phyloP scores from a whole-genome alignment of 495 filamentous ascomycete genomes.

The Sordaria brevicollis region DNA sequence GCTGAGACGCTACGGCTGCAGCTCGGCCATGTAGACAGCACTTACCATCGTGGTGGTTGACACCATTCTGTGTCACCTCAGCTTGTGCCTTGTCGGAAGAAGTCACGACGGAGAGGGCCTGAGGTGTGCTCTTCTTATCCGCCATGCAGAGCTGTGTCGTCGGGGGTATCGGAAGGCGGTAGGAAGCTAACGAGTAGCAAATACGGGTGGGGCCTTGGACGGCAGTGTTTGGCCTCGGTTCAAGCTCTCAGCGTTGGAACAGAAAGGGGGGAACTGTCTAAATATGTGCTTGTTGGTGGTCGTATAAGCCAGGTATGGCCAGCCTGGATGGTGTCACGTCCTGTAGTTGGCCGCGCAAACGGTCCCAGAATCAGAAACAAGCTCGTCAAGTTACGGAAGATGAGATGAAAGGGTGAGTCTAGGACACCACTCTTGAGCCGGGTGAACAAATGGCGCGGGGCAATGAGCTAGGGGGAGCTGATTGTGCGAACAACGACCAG shows the following conservation, averaged over 20 bases:
- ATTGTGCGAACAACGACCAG: constrained; percentile 16
- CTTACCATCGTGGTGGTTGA: background rate
- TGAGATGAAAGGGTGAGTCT: constrained; percentile 7
- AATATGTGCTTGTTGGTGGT: constrained; percentile 9
- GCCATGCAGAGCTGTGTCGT: constrained; percentile 25
- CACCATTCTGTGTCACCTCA: constrained; percentile 19
- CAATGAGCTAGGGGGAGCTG: constrained; percentile 5
- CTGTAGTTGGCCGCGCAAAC: constrained; percentile 12
- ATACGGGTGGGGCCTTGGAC: constrained; percentile 17
- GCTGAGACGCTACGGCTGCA: background rate
- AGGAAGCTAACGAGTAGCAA: constrained; percentile 9
- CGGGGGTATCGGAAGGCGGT: constrained; percentile 17
- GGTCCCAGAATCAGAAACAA: constrained; percentile 3
- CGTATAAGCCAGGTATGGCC: background rate
- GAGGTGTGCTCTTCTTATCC: constrained; percentile 31
- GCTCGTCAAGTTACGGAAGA: background rate
- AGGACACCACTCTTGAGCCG: constrained; percentile 1
- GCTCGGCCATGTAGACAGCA: background rate
- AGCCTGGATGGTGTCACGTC: constrained; percentile 6
- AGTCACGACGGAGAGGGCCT: constrained; percentile 27
- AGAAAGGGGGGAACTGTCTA: background rate
- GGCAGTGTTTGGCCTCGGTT: constrained; percentile 11
- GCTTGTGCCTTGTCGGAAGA: constrained; percentile 25
- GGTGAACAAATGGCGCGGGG: background rate
- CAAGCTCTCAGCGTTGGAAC: background rate